phyloP scores from a whole-genome alignment of 1,284 basidiomycete genomes.

The Austroboletus niveus region DNA sequence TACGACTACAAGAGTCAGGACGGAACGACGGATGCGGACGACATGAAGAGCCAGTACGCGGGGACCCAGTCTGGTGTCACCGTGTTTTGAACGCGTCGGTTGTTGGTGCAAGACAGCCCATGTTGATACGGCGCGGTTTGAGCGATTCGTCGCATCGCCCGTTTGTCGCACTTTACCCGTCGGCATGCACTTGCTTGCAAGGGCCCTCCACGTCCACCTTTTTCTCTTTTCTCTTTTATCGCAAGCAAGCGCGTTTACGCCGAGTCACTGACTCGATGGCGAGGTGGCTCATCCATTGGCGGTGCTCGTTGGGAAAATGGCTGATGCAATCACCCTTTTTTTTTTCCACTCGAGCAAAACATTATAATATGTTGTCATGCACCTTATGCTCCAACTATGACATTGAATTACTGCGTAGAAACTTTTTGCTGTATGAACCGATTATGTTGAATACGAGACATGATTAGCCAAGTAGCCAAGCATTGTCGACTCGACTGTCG shows the following conservation, averaged over 20 bases:
- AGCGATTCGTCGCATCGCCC: conserved; percentile 10
- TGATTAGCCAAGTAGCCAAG: background rate
- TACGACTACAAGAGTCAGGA: conserved; percentile 89
- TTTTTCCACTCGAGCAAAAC: background rate
- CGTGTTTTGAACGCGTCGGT: conserved; percentile 55
- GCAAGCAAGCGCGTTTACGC: conserved; percentile 16
- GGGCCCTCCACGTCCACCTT: conserved; percentile 2
- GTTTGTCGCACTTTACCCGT: background rate
- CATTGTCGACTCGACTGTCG: background rate
- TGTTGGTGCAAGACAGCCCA: conserved; percentile 5
- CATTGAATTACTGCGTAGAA: conserved; percentile 7
- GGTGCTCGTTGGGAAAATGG: background rate
- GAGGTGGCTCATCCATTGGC: conserved; percentile 5
- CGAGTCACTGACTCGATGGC: conserved; percentile 1
- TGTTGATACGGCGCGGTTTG: conserved; percentile 4
- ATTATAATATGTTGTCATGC: conserved; percentile 18
- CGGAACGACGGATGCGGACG: conserved; percentile 71
- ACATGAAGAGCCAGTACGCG: conserved; percentile 81
- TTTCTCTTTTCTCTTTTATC: conserved; percentile 5
- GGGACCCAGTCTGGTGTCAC: conserved; percentile 81
- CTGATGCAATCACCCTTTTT: background rate
- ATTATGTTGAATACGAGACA: conserved; percentile 10
- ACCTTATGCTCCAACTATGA: conserved; percentile 24
- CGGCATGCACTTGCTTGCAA: conserved; percentile 7
- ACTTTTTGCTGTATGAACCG: conserved; percentile 21